A percentile compares a stretch with the other conserved stretches of the same genome.
Evolutionary conservation across 225 moss, liverwort and hornwort genomes (phyloP).

Genomic region (Polytrichum commune): DNA sequence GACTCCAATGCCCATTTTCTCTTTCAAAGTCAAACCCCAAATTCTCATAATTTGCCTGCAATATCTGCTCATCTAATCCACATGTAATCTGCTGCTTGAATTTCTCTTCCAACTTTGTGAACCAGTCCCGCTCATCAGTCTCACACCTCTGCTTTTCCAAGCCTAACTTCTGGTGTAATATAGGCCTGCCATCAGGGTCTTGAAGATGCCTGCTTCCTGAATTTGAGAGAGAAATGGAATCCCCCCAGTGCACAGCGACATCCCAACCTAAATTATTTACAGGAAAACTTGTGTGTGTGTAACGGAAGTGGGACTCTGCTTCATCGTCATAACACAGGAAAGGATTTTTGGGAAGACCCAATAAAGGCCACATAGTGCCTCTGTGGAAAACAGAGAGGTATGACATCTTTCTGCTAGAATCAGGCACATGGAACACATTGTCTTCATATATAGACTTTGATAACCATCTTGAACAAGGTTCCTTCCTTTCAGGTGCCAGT

Average conservation of each 20-base stretch:
- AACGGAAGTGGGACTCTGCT: constrained; percentile 51
- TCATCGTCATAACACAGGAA: constrained; percentile 53
- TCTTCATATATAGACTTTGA: constrained; percentile 29
- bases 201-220: constrained; percentile 18
- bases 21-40: constrained; percentile 28
- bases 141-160: constrained; percentile 22
- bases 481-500: constrained; percentile 20
- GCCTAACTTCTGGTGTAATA: constrained; percentile 24
- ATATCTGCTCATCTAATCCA: constrained; percentile 68
- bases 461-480: constrained; percentile 15
- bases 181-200: constrained; percentile 18
- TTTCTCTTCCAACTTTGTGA: constrained; percentile 52
- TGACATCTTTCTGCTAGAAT: constrained; percentile 22
- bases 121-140: constrained; percentile 57
- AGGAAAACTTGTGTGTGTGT: constrained; percentile 64
- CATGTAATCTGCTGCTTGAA: constrained; percentile 54
- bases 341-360: constrained; percentile 83
- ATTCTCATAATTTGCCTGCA: constrained; percentile 31
- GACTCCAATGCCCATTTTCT: constrained; percentile 24
- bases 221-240: constrained; percentile 21
- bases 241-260: constrained; percentile 58
- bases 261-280: constrained; percentile 73
- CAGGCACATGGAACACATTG: constrained; percentile 15
- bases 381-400: constrained; percentile 57
- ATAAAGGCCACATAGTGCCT: constrained; percentile 81